Base-by-base conservation (phyloP, 495 filamentous ascomycete genomes). In the Cercophora newfieldiana region DNA sequence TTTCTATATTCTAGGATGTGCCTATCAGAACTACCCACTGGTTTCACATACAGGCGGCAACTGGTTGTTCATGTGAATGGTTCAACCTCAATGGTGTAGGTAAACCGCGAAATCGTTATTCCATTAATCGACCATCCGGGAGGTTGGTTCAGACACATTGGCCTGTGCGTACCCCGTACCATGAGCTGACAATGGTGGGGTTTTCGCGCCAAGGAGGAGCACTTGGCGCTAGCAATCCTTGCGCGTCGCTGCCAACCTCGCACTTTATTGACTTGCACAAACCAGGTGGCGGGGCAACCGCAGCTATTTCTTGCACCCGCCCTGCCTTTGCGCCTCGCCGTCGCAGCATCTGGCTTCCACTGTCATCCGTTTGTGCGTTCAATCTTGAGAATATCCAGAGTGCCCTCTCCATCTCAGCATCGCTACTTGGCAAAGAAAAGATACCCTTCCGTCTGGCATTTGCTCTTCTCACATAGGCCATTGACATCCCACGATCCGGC, bases 211-310 rank as follows among this genome's bases (percentile, higher is more conserved):
- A 63, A 63, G 66, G n/a, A n/a, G 33, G 50, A 30, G 16, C 26
- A 29, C 29, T 16, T 48, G 24, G 57, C 56, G 66, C 61, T 56
- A 50, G 29, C 30, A 53, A 49, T 51, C 24, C 48, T 48, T 54
- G 61, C 37, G 53, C 65, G 58, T 56, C 28, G 26, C 66, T 33
- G 62, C 66, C 66, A 68, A 51, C 66, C 66, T 61, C 53, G n/a
- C 53, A 51, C 29, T 70, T 70, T 70, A 67, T 70, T 70, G 68
- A 70, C 68, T 70, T 70, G 21, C 19, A 24, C 24, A 50, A 69
- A 37, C 21, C 21, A 57, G 68, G 68, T 70, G 68, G 68, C 68
- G 64, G 68, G 68, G 68, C 67, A 70, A 70, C 65, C 60, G 26
- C 12, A 30, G 54, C 29, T 70, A 70, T 67, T 67, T 66, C 48